Percentiles rank a stretch among this genome's conserved stretches.
These are phyloP conservation scores for Barnettozyma hawaiiensis DNA, from an alignment of 1,139 yeast species.

Conservation along the genomic window DNA sequence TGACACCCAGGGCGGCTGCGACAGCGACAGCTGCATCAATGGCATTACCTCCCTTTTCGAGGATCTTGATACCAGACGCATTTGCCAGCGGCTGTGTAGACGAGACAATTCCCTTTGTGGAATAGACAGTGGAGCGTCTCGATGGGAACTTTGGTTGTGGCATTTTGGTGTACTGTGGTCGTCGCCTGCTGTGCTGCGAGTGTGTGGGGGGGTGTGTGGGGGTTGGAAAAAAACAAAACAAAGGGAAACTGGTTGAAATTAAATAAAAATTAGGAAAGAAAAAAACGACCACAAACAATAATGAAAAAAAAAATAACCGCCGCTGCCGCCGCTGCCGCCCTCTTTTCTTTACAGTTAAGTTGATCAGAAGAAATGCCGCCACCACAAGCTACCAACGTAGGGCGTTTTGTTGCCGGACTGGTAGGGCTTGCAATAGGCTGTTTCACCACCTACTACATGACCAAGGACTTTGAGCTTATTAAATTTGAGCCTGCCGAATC, in stretches of 20 bases:
- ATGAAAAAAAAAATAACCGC: no score
- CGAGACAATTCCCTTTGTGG: conserved; percentile 68
- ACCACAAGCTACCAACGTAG: conserved; percentile 20
- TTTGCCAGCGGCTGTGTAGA: conserved; percentile 76
- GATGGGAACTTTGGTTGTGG: conserved; percentile 37
- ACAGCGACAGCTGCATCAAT: conserved; percentile 75
- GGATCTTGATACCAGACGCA: conserved; percentile 63
- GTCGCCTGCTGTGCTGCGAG: no score
- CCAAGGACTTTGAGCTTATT: conserved; percentile 32
- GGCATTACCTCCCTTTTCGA: conserved; percentile 72
- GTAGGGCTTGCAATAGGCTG: conserved; percentile 30
- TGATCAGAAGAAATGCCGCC: conserved; percentile 4
- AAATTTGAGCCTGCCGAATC: conserved; percentile 23
- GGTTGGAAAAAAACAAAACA: neutral
- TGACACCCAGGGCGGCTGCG: conserved; percentile 65
- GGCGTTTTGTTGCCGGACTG: conserved; percentile 30
- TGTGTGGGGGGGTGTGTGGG: no score
- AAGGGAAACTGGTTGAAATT: no score
- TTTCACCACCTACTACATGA: conserved; percentile 25
- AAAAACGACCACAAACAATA: no score
- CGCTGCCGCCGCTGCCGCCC: no score
- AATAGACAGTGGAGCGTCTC: conserved; percentile 72
- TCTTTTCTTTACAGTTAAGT: no score
- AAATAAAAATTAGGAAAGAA: neutral
- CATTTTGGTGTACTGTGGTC: no score